Evolutionary conservation across 1,284 basidiomycete genomes (phyloP).

Genomic region (Rhodotorula sp.): DNA sequence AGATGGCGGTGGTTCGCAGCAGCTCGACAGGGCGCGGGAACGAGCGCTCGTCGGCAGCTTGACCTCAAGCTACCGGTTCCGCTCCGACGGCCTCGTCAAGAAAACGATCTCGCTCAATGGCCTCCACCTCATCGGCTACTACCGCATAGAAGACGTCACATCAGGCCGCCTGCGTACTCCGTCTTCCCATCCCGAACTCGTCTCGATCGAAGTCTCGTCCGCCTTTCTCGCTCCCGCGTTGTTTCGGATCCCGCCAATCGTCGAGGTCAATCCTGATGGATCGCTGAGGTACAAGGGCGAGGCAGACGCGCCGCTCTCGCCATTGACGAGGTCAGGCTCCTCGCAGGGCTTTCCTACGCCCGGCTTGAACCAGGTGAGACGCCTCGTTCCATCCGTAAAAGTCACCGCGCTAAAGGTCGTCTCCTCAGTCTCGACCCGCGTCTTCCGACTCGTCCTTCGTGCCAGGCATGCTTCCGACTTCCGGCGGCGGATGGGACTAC

Average conservation of each 20-base stretch:
- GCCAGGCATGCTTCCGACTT: slow-evolving; percentile 1
- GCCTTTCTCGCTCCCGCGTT: slow-evolving; percentile 35
- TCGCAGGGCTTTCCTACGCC: slow-evolving; percentile 27
- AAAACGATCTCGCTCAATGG: slow-evolving; percentile 63
- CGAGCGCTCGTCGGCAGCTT: slow-evolving; percentile 79
- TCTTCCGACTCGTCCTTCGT: slow-evolving; percentile 3
- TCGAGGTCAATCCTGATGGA: slow-evolving; percentile 38
- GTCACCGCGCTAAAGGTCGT: background rate
- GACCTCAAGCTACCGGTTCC: slow-evolving; percentile 89
- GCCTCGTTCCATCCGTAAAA: too few species aligned
- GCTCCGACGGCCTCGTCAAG: slow-evolving; percentile 86
- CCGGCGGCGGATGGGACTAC: slow-evolving; percentile 10
- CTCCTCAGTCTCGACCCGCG: slow-evolving; percentile 15
- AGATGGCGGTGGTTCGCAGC: slow-evolving; percentile 2
- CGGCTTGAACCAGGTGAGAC: slow-evolving; percentile 8
- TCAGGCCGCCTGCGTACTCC: slow-evolving; percentile 81
- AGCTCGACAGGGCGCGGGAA: slow-evolving; percentile 56
- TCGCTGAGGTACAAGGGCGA: slow-evolving; percentile 34
- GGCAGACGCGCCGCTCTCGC: slow-evolving; percentile 33
- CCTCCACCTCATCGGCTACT: slow-evolving; percentile 95
- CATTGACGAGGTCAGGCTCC: slow-evolving; percentile 19
- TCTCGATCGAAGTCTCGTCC: slow-evolving; percentile 69
- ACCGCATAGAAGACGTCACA: slow-evolving; percentile 86
- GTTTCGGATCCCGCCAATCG: slow-evolving; percentile 43
- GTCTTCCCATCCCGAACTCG: slow-evolving; percentile 82